Conservation (phyloP, 441 rosid species). For the Theobroma grandiflorum region DNA sequence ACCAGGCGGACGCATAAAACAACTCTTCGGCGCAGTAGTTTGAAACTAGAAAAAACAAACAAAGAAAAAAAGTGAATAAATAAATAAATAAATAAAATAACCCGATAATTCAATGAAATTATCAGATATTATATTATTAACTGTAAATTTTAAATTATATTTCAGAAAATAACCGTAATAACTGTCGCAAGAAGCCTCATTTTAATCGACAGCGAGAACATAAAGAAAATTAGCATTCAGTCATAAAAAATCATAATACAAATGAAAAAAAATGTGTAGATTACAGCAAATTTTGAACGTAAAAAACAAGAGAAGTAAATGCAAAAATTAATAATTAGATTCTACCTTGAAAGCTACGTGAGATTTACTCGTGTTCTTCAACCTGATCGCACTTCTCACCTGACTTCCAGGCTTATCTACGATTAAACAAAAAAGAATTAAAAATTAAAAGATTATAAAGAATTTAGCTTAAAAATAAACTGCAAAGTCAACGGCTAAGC, state of each 20-base stretch:
- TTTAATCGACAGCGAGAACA: not conserved
- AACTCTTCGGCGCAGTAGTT: slow-evolving; percentile 84
- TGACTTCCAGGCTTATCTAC: slow-evolving; percentile 84
- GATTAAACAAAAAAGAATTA: not conserved
- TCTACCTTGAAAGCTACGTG: slow-evolving; percentile 78
- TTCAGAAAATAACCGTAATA: slow-evolving; percentile 4
- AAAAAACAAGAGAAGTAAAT: slow-evolving; percentile 3
- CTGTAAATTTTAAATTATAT: not conserved
- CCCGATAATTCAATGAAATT: not conserved
- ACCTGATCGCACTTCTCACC: slow-evolving; percentile 66
- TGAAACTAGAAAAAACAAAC: slow-evolving; percentile 52
- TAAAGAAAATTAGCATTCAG: slow-evolving; percentile 1
- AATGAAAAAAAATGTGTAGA: not conserved
- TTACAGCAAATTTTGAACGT: slow-evolving; percentile 8
- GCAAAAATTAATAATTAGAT: not conserved
- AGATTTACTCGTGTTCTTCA: slow-evolving; percentile 74
- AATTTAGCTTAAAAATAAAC: slow-evolving; percentile 7
- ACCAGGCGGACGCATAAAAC: slow-evolving; percentile 86
- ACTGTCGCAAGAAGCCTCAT: not conserved
- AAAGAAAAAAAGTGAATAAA: slow-evolving; percentile 4
- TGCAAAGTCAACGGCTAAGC: slow-evolving; percentile 23
- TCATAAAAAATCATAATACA: not conserved
- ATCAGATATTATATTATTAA: not conserved
- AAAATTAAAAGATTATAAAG: not conserved
- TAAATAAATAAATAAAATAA: slow-evolving; percentile 15